Base-by-base conservation (phyloP, 192 early-diverging fungal species). In the Phycomyces nitens region DNA sequence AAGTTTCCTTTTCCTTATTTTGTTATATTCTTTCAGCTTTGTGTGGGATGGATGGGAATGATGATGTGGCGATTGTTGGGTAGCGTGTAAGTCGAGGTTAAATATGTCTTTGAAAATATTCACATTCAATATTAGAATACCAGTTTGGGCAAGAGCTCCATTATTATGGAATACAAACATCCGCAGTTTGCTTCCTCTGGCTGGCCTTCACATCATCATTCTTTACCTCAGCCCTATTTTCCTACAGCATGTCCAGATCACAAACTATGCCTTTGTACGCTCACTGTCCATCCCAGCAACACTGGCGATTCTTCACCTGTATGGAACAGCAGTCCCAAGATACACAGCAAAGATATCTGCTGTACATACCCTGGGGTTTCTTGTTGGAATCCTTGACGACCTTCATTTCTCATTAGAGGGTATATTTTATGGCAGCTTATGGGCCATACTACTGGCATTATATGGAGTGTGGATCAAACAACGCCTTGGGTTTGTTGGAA, bases 1-100 rank as follows among this genome's bases (percentile, higher is more conserved):
- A 47, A 47, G 44, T 47, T 47, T 47, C 44, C 44, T 18, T 47
- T 47, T 47, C 44, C 44, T 47, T 47, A 47, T 47, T 47, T 47
- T 47, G 44, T 47, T 11, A n/a, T 18, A 14, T 47, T 47, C 18
- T 47, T 47, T 11, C 44, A 47, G 11, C 2, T 47, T n/a, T 47
- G 44, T 18, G 12, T 47, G 12, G 12, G 15, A 47, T 47, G 12
- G 44, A 18, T 47, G 18, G 18, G 12, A 11, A n/a, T 47, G 44
- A 18, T 18, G 18, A 3, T 47, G 44, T 47, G 44, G 44, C 44
- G 18, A 47, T 3, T 18, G 12, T 18, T 18, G 3, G 44, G 44
- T 47, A 47, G 15, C 12, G 3, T 47, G 44, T 47, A 18, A 47
- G 44, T 47, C 11, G n/a, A n/a, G n/a, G n/a, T n/a, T n/a, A n/a